Percentiles rank a stretch among this genome's conserved stretches.
Conservation (phyloP, 2,329 filamentous ascomycete genomes). For the Fusarium falciforme region DNA sequence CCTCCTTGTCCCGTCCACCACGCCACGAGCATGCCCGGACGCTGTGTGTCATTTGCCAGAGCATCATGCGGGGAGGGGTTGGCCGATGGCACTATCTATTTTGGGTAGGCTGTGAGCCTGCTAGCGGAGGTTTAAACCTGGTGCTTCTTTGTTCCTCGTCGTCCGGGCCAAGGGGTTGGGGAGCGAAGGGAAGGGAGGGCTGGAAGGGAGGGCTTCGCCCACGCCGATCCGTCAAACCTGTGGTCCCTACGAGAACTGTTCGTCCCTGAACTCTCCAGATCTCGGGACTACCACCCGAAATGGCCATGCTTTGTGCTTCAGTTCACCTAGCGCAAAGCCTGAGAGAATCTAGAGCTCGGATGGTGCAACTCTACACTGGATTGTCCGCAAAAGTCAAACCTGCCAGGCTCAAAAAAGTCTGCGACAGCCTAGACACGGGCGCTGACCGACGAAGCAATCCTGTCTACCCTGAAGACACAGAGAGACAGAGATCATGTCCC, state of each 20-base stretch:
- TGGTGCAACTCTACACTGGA: conserved; percentile 8
- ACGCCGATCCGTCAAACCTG: conserved; percentile 30
- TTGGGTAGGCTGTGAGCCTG: conserved; percentile 22
- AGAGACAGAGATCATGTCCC: conserved; percentile 24
- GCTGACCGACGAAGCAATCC: conserved; percentile 2
- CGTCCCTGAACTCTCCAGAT: conserved; percentile 9
- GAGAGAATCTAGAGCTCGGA: conserved; percentile 12
- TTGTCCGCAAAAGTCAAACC: conserved; percentile 12
- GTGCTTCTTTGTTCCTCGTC: conserved; percentile 11
- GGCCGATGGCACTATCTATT: conserved; percentile 40
- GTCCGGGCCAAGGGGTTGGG: conserved; percentile 28
- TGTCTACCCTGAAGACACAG: conserved; percentile 21
- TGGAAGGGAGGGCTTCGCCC: conserved; percentile 27
- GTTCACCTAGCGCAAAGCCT: conserved; percentile 27
- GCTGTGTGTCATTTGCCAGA: conserved; percentile 39
- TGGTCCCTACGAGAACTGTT: background rate
- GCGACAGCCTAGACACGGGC: conserved; percentile 17
- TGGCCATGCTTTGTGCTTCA: conserved; percentile 12
- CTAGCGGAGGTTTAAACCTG: conserved; percentile 33
- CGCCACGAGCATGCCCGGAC: conserved; percentile 20
- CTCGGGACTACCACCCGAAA: conserved; percentile 13
- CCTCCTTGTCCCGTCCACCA: conserved; percentile 14
- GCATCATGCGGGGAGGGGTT: conserved; percentile 36
- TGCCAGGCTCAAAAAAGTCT: background rate
- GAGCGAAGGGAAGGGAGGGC: background rate